A percentile compares a stretch with the other conserved stretches of the same genome.
These are phyloP conservation scores for Phanerochaete sordida DNA, from an alignment of 768 basidiomycete species.

Conservation along the genomic window DNA sequence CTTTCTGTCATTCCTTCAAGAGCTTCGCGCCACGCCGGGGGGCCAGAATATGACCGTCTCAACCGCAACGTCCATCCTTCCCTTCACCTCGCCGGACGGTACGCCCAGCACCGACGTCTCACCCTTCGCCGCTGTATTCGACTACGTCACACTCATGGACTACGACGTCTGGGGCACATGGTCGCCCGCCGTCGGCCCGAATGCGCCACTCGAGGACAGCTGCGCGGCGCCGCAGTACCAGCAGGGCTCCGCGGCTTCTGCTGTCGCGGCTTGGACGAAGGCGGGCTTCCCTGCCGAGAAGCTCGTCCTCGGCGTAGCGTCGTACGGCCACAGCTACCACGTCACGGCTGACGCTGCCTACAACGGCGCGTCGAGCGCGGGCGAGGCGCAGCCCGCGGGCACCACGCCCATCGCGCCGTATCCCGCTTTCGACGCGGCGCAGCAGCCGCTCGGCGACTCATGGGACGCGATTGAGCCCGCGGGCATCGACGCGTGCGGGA, in stretches of 20 bases:
- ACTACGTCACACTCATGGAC: conserved; percentile 65
- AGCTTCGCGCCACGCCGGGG: conserved; percentile 53
- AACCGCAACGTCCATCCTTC: conserved; percentile 45
- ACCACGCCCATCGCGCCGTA: conserved; percentile 37
- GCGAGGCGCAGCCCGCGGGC: conserved; percentile 11
- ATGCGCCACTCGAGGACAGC: conserved; percentile 78
- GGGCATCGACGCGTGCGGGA: conserved; percentile 30
- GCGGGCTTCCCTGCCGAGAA: conserved; percentile 74
- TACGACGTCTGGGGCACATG: conserved; percentile 60
- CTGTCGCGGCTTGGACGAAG: conserved; percentile 68
- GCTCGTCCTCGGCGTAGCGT: conserved; percentile 82
- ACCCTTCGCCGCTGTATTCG: conserved; percentile 65
- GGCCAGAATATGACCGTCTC: conserved; percentile 54
- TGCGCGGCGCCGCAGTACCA: conserved; percentile 59
- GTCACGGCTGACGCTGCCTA: conserved; percentile 37
- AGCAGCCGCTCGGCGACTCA: conserved; percentile 41
- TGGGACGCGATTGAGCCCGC: conserved; percentile 24
- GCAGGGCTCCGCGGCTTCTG: conserved; percentile 74
- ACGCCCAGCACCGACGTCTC: conserved; percentile 66
- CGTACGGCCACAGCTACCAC: conserved; percentile 76
- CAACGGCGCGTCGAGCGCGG: conserved; percentile 15
- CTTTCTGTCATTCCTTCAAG: conserved; percentile 70
- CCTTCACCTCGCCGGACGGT: conserved; percentile 48
- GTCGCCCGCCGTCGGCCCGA: conserved; percentile 64
- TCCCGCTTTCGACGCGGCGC: conserved; percentile 44